These are phyloP conservation scores for Wickerhamomyces canadensis DNA, from an alignment of 805 yeast genomes.

Conservation along the genomic window DNA sequence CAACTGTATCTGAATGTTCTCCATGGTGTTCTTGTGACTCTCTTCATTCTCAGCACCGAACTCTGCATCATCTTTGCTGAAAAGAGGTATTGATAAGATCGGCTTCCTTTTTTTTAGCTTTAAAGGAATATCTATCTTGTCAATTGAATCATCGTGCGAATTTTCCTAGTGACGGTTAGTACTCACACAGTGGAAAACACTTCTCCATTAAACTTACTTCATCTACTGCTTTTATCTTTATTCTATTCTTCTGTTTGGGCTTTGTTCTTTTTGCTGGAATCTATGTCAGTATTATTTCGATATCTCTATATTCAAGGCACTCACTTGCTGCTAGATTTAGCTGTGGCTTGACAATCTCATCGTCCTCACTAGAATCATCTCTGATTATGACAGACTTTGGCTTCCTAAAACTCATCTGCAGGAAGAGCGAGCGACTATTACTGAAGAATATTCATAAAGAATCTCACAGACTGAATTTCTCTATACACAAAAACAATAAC, in stretches of 20 bases:
- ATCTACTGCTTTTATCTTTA: conserved; percentile 13
- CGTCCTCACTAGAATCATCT: conserved; percentile 7
- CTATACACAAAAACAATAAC: not conserved
- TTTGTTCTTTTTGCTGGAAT: not conserved
- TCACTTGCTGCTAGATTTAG: no score
- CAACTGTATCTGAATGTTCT: not conserved
- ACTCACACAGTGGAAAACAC: no score
- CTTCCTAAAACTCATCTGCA: conserved; percentile 12
- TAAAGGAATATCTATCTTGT: conserved; percentile 1
- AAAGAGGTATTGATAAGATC: no score
- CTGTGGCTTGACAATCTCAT: not conserved
- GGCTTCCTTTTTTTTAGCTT: conserved; percentile 1
- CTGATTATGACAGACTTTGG: conserved; percentile 16
- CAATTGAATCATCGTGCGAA: conserved; percentile 1
- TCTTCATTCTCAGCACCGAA: not conserved
- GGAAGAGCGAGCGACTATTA: no score
- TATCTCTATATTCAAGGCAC: no score
- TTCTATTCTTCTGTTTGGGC: conserved; percentile 1
- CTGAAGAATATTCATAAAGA: no score
- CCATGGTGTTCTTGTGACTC: not conserved
- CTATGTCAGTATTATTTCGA: no score
- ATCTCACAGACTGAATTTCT: no score
- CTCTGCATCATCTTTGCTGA: no score
- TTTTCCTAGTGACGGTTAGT: conserved; percentile 8
- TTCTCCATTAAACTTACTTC: not conserved